Base-by-base conservation (phyloP, 331 rosid species). In the Rosa hybrid region DNA sequence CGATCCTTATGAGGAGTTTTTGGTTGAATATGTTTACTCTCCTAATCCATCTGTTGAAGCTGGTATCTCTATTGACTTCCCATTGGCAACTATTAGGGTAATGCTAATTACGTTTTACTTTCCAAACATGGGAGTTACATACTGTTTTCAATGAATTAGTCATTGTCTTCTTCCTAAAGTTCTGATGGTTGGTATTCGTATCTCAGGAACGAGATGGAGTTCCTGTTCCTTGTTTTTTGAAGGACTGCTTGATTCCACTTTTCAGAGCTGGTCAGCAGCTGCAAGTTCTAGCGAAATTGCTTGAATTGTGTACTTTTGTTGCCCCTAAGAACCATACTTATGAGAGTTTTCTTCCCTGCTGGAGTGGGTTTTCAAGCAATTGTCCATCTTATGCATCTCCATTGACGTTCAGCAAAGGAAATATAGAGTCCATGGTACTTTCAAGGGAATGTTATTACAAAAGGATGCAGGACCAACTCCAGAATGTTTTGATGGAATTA, bases 221-320 rank as follows among this genome's bases (percentile, higher is more conserved):
- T 83, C 44, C 92, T 8, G 39, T 91, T 86, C 99, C 98, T 80
- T 91, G 88, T 80, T 95, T 95, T 87, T 87, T 95, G 69, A 88
- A 83, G 81, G 91, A 91, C 49, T 56, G 60, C 48, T 67, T 93
- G 89, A 83, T 87, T 88, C 99, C 98, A 50, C 99, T 93, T 73
- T 81, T 91, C 10, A 85, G 99, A 87, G 97, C 97, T 77, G 99
- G 98, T 72, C 97, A 90, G 89, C 99, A 95, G 84, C 97, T 95
- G 80, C 97, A 91, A 90, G 93, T 93, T 54, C 86, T 95, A 53
- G 86, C 88, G 86, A 93, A 93, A 87, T 87, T 95, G 86, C 91
- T 93, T 85, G 98, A 93, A 84, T 81, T 88, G 83, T 90, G 97
- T 88, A 83, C 88, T 76, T 89, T 85, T 81, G 87, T 87, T 84